Base-by-base conservation (phyloP, 164 flowering plant genomes). In the Tetrastigma voinierianum region DNA sequence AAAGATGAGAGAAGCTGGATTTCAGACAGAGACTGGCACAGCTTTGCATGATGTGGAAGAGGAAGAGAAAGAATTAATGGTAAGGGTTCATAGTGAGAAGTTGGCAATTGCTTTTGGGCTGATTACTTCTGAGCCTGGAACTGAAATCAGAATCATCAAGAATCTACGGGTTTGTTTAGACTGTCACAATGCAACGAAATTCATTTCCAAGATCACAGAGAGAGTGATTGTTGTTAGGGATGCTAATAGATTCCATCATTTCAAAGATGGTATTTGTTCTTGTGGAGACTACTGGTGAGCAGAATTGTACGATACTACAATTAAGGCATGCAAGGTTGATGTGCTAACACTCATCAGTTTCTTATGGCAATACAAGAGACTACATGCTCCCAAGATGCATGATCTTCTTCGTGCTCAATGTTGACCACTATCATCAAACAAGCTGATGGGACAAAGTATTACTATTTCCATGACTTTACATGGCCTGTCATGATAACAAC, bases 41-140 rank as follows among this genome's bases (percentile, higher is more conserved):
- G 89, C 90, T 67, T 74, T 92, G 70, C 93, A 95, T 78, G 99
- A 92, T 79, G 90, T 92, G 61, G 98, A 95, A 74, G 97, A 92
- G 70, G 99, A 95, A 77, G 98, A 92, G 77, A 95, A 90, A 78
- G 96, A 90, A 77, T 68, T 82, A 23, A 87, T 86, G 84, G 82
- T 92, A 67, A 90, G 81, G 32, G 96, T 92, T 77, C 97, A 92
- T 66, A 92, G 99, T 70, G 99, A 95, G 82, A 95, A 92, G 69
- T 73, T 95, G 71, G 99, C 97, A 44, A 95, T 92, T 72, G 91
- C 90, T 61, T 91, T 86, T 80, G 97, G 87, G 61, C 87, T 95
- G 48, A 84, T 95, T 17, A 70, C 76, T 46, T 77, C 92, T 19
- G 90, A 84, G 61, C 94, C 92, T 15, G 91, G 94, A 71, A 80